A percentile compares a stretch with the other conserved stretches of the same genome.
phyloP scores from a whole-genome alignment of 352 stramenopile species.

The Phytophthora meadii region DNA sequence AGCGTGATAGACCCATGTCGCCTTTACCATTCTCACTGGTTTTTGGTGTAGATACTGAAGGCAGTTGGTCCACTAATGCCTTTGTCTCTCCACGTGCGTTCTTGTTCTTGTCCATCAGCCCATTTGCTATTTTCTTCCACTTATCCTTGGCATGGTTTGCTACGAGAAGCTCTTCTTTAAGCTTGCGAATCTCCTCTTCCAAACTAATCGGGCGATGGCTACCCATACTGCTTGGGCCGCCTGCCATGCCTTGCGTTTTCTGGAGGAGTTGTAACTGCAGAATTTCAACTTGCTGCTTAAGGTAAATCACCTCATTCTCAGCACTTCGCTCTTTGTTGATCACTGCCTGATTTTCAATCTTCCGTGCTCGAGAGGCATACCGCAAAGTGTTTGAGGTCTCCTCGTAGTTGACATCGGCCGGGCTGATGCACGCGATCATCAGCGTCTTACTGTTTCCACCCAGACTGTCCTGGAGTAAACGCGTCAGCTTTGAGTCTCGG shows the following conservation, averaged over 20 bases:
- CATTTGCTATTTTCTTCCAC: slow-evolving; percentile 69
- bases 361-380: slow-evolving; percentile 96
- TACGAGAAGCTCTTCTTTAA: slow-evolving; percentile 20
- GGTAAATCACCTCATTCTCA: slow-evolving; percentile 66
- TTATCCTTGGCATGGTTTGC: slow-evolving; percentile 67
- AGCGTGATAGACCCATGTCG: slow-evolving; percentile 54
- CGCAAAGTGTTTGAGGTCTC: slow-evolving; percentile 98
- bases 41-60: slow-evolving; percentile 42
- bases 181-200: slow-evolving; percentile 53
- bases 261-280: slow-evolving; percentile 70
- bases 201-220: not conserved
- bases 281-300: slow-evolving; percentile 77
- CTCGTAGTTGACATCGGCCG: slow-evolving; percentile 83
- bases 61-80: slow-evolving; percentile 36
- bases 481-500: slow-evolving; percentile 92
- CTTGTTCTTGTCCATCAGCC: slow-evolving; percentile 39
- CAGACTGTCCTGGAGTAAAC: slow-evolving; percentile 88
- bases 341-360: slow-evolving; percentile 98
- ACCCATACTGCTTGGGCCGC: not conserved
- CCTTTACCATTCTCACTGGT: slow-evolving; percentile 32
- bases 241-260: slow-evolving; percentile 19
- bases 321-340: slow-evolving; percentile 97
- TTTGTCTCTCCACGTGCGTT: slow-evolving; percentile 33
- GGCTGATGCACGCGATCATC: slow-evolving; percentile 90
- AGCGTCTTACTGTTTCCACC: slow-evolving; percentile 92